Evolutionary conservation across 1,284 basidiomycete genomes (phyloP).

Genomic region (Boletus semigastroideus): DNA sequence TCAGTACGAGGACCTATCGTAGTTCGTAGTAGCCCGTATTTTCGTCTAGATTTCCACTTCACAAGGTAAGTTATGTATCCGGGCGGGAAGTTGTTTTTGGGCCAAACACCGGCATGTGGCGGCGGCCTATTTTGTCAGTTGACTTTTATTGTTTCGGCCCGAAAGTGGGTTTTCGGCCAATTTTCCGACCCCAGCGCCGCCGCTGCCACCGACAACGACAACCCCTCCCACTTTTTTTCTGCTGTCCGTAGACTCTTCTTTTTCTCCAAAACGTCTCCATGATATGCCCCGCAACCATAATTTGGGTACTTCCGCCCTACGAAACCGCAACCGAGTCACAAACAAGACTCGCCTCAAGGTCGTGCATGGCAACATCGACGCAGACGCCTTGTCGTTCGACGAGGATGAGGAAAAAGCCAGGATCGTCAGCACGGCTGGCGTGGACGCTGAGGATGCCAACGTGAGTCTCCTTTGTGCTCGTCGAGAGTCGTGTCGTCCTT

Average conservation of each 20-base stretch:
- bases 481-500: slow-evolving; percentile 39
- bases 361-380: slow-evolving; percentile 76
- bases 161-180: slow-evolving; percentile 40
- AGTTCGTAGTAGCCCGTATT: slow-evolving; percentile 10
- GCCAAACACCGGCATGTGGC: slow-evolving; percentile 35
- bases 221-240: slow-evolving; percentile 19
- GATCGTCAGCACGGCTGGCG: slow-evolving; percentile 62
- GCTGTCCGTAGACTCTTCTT: slow-evolving; percentile 16
- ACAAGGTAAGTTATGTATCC: slow-evolving; percentile 28
- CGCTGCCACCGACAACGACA: slow-evolving; percentile 38
- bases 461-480: slow-evolving; percentile 53
- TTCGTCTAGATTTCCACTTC: slow-evolving; percentile 14
- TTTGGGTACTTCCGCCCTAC: slow-evolving; percentile 69
- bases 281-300: slow-evolving; percentile 79
- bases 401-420: slow-evolving; percentile 81
- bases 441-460: slow-evolving; percentile 87
- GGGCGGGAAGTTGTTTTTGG: slow-evolving; percentile 25
- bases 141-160: slow-evolving; percentile 38
- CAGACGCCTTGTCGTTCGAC: slow-evolving; percentile 77
- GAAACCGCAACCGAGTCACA: slow-evolving; percentile 84
- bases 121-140: slow-evolving; percentile 29
- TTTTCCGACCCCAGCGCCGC: slow-evolving; percentile 40
- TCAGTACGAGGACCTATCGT: background rate
- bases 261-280: slow-evolving; percentile 48
- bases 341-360: slow-evolving; percentile 89